These are phyloP conservation scores for Monosporascus sp. DNA, from an alignment of 2,329 filamentous ascomycete species.

Conservation along the genomic window DNA sequence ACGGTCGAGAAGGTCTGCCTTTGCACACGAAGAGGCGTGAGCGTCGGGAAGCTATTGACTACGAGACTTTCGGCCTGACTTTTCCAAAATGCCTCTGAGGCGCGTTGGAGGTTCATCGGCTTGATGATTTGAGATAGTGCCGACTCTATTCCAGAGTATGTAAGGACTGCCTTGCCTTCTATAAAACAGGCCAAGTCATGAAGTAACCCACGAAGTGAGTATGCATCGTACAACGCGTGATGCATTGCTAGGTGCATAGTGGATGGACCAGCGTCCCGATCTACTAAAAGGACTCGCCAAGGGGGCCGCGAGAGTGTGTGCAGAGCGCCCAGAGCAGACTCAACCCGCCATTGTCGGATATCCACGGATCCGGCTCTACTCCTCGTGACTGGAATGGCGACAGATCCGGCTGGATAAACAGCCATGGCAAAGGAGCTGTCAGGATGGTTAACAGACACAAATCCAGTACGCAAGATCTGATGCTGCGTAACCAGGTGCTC, in stretches of 20 bases:
- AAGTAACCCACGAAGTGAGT: conserved; percentile 63
- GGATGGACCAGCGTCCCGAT: conserved; percentile 11
- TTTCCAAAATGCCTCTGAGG: conserved; percentile 58
- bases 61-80: conserved; percentile 45
- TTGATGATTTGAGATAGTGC: conserved; percentile 39
- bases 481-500: conserved; percentile 44
- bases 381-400: conserved; percentile 14
- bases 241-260: conserved; percentile 53
- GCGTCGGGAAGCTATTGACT: conserved; percentile 67
- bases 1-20: conserved; percentile 25
- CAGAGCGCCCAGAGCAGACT: conserved; percentile 29
- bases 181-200: conserved; percentile 43
- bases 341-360: conserved; percentile 32
- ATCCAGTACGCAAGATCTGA: conserved; percentile 72
- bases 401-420: conserved; percentile 38
- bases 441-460: conserved; percentile 56
- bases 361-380: conserved; percentile 20
- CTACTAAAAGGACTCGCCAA: conserved; percentile 56
- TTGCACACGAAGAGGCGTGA: conserved; percentile 57
- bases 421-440: conserved; percentile 70
- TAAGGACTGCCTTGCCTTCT: conserved; percentile 7
- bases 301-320: conserved; percentile 47
- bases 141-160: conserved; percentile 21
- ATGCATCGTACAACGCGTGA: conserved; percentile 82
- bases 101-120: conserved; percentile 20